Conservation (phyloP, 2,329 filamentous ascomycete species). For the Phyllosticta citribraziliensis region DNA sequence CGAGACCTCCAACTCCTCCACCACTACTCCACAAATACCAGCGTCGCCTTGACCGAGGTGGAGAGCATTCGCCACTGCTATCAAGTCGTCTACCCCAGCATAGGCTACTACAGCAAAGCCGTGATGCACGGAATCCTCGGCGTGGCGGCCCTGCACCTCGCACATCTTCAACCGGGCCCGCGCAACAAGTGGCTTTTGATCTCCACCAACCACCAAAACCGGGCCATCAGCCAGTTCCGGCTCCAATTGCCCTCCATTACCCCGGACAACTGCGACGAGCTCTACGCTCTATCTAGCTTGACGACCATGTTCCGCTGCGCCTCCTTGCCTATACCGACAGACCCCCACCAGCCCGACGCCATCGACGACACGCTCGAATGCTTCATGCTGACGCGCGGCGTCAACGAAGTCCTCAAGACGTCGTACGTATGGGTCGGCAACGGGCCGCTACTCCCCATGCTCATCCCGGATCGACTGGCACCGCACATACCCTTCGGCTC, state of each 20-base stretch:
- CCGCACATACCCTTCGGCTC: constrained; percentile 3
- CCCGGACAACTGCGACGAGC: constrained; percentile 20
- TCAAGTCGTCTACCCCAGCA: constrained; percentile 3
- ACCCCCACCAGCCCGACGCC: constrained; percentile 10
- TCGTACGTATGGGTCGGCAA: constrained; percentile 1
- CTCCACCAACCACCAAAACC: constrained; percentile 28
- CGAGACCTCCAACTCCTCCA: constrained; percentile 11
- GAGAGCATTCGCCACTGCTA: constrained; percentile 7
- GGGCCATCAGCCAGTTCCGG: constrained; percentile 24
- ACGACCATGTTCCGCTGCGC: constrained; percentile 6
- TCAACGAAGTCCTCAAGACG: constrained; percentile 18
- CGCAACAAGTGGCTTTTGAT: constrained; percentile 21
- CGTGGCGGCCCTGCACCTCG: constrained; percentile 9
- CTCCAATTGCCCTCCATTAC: constrained; percentile 21
- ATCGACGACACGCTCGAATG: constrained; percentile 26
- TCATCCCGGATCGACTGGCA: constrained; percentile 3
- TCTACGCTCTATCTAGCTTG: constrained; percentile 15
- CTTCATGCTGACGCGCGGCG: constrained; percentile 26
- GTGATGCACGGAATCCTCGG: constrained; percentile 11
- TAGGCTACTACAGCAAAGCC: constrained; percentile 9
- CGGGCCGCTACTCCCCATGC: neutral
- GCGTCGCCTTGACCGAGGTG: constrained; percentile 5
- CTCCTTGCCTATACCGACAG: constrained; percentile 2
- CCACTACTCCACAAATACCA: constrained; percentile 10
- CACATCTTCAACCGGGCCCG: constrained; percentile 13